These are phyloP conservation scores for Dryas octopetala DNA, from an alignment of 306 rosid genomes.

Conservation along the genomic window DNA sequence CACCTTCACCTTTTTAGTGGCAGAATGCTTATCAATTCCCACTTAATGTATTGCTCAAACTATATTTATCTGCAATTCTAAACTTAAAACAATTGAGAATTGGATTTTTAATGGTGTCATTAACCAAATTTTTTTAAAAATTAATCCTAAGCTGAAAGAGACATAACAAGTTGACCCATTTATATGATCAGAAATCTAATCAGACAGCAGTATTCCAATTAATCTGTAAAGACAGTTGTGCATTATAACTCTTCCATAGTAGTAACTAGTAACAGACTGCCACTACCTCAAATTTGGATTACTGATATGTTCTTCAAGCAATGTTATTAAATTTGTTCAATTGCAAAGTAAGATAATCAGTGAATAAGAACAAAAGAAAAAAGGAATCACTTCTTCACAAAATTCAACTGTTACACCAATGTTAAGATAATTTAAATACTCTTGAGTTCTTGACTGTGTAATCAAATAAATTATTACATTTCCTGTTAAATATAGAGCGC, in stretches of 20 bases:
- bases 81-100: no score
- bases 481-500: conserved; percentile 19
- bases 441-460: not conserved
- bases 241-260: conserved; percentile 2
- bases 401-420: not conserved
- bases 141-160: not conserved
- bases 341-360: not conserved
- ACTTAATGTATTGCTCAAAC: not conserved
- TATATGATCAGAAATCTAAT: not conserved
- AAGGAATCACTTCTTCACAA: not conserved
- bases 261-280: not conserved
- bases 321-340: not conserved
- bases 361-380: not conserved
- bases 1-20: conserved; percentile 9
- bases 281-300: conserved; percentile 3
- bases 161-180: not conserved
- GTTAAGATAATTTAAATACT: not conserved
- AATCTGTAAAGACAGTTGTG: not conserved
- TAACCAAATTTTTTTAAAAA: not conserved
- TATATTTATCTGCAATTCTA: conserved; percentile 1
- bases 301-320: not conserved
- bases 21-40: not conserved
- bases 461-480: conserved; percentile 1
- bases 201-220: not conserved
- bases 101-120: not conserved